Evolutionary conservation across 2,329 filamentous ascomycete genomes (phyloP).

Genomic region (Aspergillus quadricinctus): DNA sequence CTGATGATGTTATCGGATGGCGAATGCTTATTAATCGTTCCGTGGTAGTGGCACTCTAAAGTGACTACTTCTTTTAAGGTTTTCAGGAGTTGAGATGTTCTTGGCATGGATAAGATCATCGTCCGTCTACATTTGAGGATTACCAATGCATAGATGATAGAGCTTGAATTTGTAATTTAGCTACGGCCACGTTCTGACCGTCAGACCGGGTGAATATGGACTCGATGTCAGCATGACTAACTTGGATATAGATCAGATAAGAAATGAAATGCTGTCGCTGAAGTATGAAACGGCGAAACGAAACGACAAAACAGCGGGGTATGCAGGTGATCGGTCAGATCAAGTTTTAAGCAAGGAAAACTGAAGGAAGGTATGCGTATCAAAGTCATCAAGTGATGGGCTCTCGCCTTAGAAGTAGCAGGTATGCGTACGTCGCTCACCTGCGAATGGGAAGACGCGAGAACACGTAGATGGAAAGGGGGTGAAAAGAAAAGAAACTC

Average conservation of each 20-base stretch:
- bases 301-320: not conserved
- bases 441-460: not conserved
- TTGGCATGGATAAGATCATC: not conserved
- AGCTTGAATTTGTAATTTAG: not conserved
- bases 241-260: not conserved
- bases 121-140: not conserved
- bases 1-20: not conserved
- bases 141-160: not conserved
- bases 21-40: not conserved
- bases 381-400: slow-evolving; percentile 27
- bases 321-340: slow-evolving; percentile 37
- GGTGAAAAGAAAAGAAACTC: slow-evolving; percentile 1
- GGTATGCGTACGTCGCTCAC: not conserved
- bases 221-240: not conserved
- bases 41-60: too few relatives aligned
- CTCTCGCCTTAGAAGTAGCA: not conserved
- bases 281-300: not conserved
- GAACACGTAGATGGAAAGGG: not conserved
- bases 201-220: not conserved
- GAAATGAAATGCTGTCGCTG: not conserved
- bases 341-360: slow-evolving; percentile 75
- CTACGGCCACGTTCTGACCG: not conserved
- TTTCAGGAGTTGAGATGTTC: too few relatives aligned
- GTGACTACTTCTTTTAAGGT: too few relatives aligned
- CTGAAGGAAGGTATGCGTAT: slow-evolving; percentile 77